Conservation (phyloP, 257 asterid genomes). For the Datura wrightii region DNA sequence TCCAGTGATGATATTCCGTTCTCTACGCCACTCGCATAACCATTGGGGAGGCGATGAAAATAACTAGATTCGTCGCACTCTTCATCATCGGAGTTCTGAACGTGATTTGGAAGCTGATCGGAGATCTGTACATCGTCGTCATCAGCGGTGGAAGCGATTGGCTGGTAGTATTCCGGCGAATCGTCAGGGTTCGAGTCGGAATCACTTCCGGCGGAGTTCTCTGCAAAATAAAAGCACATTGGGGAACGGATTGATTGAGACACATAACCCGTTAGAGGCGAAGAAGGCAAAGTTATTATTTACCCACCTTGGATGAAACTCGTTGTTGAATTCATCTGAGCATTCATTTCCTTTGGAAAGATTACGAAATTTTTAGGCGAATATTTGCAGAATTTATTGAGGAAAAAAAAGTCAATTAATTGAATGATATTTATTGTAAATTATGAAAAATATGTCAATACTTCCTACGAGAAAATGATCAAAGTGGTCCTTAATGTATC, state of each 20-base stretch:
- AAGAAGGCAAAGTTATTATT: neutral
- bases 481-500: neutral
- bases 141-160: conserved; percentile 52
- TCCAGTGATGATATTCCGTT: conserved; percentile 67
- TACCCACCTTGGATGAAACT: conserved; percentile 23
- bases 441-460: neutral
- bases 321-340: conserved; percentile 24
- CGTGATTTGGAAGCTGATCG: conserved; percentile 31
- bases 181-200: conserved; percentile 73
- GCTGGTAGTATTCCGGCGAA: conserved; percentile 64
- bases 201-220: conserved; percentile 58
- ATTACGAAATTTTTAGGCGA: neutral
- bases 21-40: conserved; percentile 49
- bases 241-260: neutral
- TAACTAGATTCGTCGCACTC: conserved; percentile 38
- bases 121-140: conserved; percentile 44
- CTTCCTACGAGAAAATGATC: neutral
- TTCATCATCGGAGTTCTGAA: conserved; percentile 27
- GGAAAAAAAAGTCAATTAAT: neutral
- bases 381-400: neutral
- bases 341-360: conserved; percentile 30
- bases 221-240: conserved; percentile 33
- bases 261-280: neutral
- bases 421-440: neutral
- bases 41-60: conserved; percentile 56